Evolutionary conservation across 2,329 filamentous ascomycete genomes (phyloP), one percentile per base, ranked within the genome.

Genomic region (Phaeosphaeria sp.): DNA sequence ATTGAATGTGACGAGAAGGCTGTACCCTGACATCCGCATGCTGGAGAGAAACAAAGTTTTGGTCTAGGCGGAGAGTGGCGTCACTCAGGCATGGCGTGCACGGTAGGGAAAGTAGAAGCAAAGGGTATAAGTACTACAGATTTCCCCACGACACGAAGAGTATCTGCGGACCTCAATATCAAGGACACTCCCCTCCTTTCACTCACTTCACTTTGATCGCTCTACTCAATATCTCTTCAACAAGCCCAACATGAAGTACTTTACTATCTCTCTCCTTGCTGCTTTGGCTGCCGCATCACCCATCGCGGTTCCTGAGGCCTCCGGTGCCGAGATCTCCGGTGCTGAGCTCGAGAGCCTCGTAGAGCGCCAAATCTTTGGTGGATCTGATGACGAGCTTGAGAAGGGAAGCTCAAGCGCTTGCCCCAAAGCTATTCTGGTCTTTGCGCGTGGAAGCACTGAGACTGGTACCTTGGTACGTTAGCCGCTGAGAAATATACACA

Each of bases 401-500:
- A 48, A 55, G 13, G 69, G 69, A 30, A 57, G 33, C 36, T 42
- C 55, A 6, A 54, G 57, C 21, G 46, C 50, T 15, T 73, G 72
- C 23, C 71, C 71, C 10, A 65, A 64, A 22, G 65, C 58, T 0
- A 73, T 73, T 44, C 62, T 72, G 54, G 72, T 72, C 48, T 74
- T 68, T 25, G 71, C 69, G 10, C 62, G 72, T 7, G 71, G 64
- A 7, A 66, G 62, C 42, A 65, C 58, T 1, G 69, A 73, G 30
- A 17, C 33, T 9, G 72, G 71, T 1, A 74, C 73, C 25, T 67
- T 74, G 69, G 69, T 71, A 65, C 18, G 60, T 54, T 15, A 21
- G 11, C 4, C 5, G 21, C n/a, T 9, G 2, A 10, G 4, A 11
- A 11, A 3, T 44, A 44, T 44, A 3, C 20, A 18, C 41, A 6